phyloP scores from a whole-genome alignment of 768 basidiomycete species.

The Mycena sanguinolenta region DNA sequence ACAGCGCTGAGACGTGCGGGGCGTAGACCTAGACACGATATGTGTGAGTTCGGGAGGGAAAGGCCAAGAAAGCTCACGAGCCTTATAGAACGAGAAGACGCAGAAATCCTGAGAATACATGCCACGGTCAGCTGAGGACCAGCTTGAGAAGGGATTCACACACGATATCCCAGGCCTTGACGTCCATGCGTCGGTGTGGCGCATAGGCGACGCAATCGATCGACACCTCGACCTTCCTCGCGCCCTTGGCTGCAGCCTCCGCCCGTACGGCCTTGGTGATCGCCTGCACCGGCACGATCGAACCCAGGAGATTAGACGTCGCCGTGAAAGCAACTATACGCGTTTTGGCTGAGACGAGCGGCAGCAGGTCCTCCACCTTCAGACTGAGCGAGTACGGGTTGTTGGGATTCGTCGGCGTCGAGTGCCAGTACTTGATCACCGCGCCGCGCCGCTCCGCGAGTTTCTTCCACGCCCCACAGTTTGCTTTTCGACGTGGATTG shows the following conservation, averaged over 20 bases:
- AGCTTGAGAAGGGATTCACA: background rate
- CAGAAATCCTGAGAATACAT: conserved; percentile 62
- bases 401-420: conserved; percentile 58
- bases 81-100: conserved; percentile 84
- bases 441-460: conserved; percentile 71
- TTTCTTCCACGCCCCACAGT: conserved; percentile 82
- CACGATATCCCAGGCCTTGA: conserved; percentile 77
- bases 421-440: conserved; percentile 70
- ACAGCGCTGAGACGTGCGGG: conserved; percentile 77
- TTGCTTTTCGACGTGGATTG: conserved; percentile 59
- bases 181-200: conserved; percentile 79
- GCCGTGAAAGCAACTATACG: conserved; percentile 81
- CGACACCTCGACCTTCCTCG: conserved; percentile 72
- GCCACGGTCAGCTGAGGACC: background rate
- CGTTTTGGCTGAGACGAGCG: conserved; percentile 74
- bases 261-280: conserved; percentile 64
- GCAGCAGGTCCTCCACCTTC: conserved; percentile 67
- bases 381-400: conserved; percentile 79
- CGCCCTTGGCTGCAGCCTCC: conserved; percentile 65
- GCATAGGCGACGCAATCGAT: conserved; percentile 87
- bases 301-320: conserved; percentile 83
- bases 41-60: background rate
- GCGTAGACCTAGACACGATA: conserved; percentile 71
- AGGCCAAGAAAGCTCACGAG: background rate
- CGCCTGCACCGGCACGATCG: conserved; percentile 71